Evolutionary conservation across 2,329 filamentous ascomycete species (phyloP).

Genomic region (Penicillium freii): DNA sequence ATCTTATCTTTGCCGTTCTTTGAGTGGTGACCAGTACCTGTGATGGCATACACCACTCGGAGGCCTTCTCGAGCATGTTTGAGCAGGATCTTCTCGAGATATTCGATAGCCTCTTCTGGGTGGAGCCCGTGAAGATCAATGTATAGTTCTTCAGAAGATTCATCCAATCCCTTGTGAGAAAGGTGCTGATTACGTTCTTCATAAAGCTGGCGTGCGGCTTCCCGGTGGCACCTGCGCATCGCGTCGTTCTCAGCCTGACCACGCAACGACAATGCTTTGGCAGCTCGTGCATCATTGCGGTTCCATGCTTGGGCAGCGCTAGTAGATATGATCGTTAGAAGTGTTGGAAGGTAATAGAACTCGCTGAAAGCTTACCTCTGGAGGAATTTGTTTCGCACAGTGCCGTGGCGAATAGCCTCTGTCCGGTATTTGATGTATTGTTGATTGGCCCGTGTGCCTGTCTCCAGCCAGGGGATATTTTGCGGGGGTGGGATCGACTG

Average conservation of each 20-base stretch:
- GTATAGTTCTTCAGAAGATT: slow-evolving; percentile 70
- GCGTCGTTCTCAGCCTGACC: slow-evolving; percentile 96
- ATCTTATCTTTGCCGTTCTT: slow-evolving; percentile 99
- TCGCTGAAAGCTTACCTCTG: slow-evolving; percentile 66
- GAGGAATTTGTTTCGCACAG: slow-evolving; percentile 92
- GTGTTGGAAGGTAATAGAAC: neutral
- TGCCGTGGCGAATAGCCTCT: slow-evolving; percentile 96
- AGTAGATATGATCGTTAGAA: slow-evolving; percentile 7
- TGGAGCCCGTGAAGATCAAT: slow-evolving; percentile 98
- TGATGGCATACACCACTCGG: slow-evolving; percentile 88
- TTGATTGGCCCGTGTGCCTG: slow-evolving; percentile 84
- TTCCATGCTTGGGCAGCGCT: slow-evolving; percentile 98
- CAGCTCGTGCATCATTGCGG: slow-evolving; percentile 91
- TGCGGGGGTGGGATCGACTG: slow-evolving; percentile 83
- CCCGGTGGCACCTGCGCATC: slow-evolving; percentile 94
- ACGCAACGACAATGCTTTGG: slow-evolving; percentile 88
- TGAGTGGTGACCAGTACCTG: slow-evolving; percentile 92
- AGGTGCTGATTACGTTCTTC: slow-evolving; percentile 82
- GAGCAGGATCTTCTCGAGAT: slow-evolving; percentile 81
- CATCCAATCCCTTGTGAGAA: slow-evolving; percentile 41
- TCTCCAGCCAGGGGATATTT: slow-evolving; percentile 95
- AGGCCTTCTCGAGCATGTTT: slow-evolving; percentile 70
- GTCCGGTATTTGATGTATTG: slow-evolving; percentile 92
- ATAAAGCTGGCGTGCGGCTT: slow-evolving; percentile 87
- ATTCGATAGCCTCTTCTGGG: slow-evolving; percentile 93